Base-by-base conservation (phyloP, 768 basidiomycete species). In the Russula foetens region DNA sequence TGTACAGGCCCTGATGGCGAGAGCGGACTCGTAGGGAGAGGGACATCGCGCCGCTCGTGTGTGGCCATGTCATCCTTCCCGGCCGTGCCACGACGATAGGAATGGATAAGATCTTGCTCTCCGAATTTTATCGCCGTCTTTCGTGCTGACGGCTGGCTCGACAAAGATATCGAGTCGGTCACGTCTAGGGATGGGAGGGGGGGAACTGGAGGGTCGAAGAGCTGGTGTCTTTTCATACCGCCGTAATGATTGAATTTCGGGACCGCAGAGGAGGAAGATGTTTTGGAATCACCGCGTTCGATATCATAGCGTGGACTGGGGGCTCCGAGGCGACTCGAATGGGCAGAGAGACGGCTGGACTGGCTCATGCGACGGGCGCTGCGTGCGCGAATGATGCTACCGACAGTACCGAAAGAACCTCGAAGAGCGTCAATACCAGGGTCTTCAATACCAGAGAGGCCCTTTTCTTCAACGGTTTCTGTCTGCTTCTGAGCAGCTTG, bases 391-490 rank as follows among this genome's bases (percentile, higher is more conserved):
- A 96, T 92, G 68, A 98, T 88, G 69, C 89, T 92, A 19, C 97
- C 95, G 45, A 98, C 77, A 0, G 94, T 81, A 4, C 95, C 93
- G 67, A 95, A 95, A 2, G 88, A 88, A 17, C 96, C 95, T 19
- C 97, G 83, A 0, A 98, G 79, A 2, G 94, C 82, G 63, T 93
- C 94, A 71, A 97, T 89, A 3, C 95, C 95, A 0, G 96, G 95
- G 66, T 98, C 92, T 71, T 98, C 93, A 21, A 84, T 59, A 0
- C 82, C 85, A 5, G 80, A 60, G 1, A 77, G 67, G 15, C 74
- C 71, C 56, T 84, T 83, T 68, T 91, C 90, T 72, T 93, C 92
- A 56, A 79, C 67, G 0, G 76, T 76, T 64, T 89, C 86, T 2
- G 88, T 89, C 46, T 85, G 83, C 24, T 77, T 70, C 21, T 85